A percentile compares a stretch with the other conserved stretches of the same genome.
These are phyloP conservation scores for Aspergillus awamori DNA, from an alignment of 2,329 filamentous ascomycete genomes.

Conservation along the genomic window DNA sequence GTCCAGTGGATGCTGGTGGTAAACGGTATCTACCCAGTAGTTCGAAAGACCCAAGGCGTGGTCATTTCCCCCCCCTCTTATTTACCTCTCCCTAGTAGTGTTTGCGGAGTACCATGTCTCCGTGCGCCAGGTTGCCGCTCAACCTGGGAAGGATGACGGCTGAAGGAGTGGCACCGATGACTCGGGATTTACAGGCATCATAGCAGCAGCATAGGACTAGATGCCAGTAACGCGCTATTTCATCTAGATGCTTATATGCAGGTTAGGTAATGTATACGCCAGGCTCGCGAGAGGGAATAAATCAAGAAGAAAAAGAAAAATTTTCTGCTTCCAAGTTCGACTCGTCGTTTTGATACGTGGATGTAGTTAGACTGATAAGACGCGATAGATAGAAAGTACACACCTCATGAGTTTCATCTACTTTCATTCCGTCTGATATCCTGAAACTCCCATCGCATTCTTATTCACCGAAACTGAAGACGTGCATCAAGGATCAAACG, in stretches of 20 bases:
- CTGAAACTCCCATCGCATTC: background rate
- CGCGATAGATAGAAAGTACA: no score
- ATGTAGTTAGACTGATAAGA: background rate
- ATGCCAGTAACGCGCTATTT: background rate
- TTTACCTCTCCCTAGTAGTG: background rate
- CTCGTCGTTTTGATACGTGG: background rate
- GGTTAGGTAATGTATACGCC: slow-evolving; percentile 3
- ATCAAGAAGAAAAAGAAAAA: no score
- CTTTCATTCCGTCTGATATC: no score
- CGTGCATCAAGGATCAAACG: background rate
- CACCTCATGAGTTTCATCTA: background rate
- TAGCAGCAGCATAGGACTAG: background rate
- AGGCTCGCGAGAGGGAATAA: background rate
- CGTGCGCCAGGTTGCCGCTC: background rate
- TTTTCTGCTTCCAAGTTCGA: background rate
- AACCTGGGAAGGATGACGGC: background rate
- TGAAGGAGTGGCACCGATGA: background rate
- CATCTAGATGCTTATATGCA: background rate
- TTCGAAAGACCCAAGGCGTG: background rate
- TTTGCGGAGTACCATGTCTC: background rate
- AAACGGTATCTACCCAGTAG: background rate
- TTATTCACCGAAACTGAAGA: background rate
- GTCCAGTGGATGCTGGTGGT: background rate
- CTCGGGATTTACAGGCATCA: background rate
- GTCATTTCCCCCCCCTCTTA: background rate